A percentile compares a stretch with the other conserved stretches of the same genome.
phyloP scores from a whole-genome alignment of 202 grass and related monocot genomes.

The Elaeis oleifera region DNA sequence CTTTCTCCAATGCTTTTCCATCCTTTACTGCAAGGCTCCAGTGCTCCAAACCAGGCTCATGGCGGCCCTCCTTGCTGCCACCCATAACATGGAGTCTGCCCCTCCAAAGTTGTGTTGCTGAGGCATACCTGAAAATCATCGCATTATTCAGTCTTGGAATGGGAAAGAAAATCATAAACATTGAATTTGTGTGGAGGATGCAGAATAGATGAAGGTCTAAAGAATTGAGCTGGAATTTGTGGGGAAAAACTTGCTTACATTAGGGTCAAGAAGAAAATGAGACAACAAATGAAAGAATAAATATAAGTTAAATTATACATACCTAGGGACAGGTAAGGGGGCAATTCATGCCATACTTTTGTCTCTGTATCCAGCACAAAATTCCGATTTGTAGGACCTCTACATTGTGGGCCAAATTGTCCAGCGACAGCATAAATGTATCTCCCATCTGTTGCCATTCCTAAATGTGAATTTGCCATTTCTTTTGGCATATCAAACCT shows the following conservation, averaged over 20 bases:
- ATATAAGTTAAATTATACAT: conserved; percentile 13
- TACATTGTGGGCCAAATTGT: conserved; percentile 75
- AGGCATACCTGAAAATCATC: conserved; percentile 55
- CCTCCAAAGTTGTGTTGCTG: conserved; percentile 79
- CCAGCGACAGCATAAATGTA: conserved; percentile 80
- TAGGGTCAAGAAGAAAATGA: neutral
- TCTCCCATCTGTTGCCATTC: conserved; percentile 72
- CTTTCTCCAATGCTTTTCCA: conserved; percentile 60
- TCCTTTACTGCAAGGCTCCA: conserved; percentile 86
- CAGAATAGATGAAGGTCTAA: no score
- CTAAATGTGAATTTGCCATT: conserved; percentile 83
- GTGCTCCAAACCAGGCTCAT: conserved; percentile 76
- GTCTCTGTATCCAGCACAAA: conserved; percentile 76
- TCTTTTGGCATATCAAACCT: conserved; percentile 72
- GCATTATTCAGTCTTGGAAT: no score
- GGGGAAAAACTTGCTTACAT: no score
- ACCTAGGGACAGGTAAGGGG: conserved; percentile 70
- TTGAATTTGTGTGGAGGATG: no score
- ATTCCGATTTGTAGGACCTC: conserved; percentile 43
- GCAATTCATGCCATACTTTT: conserved; percentile 53
- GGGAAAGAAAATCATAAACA: no score
- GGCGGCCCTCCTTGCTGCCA: conserved; percentile 73
- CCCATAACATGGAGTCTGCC: conserved; percentile 87
- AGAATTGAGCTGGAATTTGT: no score
- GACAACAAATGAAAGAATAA: neutral